Evolutionary conservation across 495 filamentous ascomycete species (phyloP).

Genomic region (Tuber borchii): DNA sequence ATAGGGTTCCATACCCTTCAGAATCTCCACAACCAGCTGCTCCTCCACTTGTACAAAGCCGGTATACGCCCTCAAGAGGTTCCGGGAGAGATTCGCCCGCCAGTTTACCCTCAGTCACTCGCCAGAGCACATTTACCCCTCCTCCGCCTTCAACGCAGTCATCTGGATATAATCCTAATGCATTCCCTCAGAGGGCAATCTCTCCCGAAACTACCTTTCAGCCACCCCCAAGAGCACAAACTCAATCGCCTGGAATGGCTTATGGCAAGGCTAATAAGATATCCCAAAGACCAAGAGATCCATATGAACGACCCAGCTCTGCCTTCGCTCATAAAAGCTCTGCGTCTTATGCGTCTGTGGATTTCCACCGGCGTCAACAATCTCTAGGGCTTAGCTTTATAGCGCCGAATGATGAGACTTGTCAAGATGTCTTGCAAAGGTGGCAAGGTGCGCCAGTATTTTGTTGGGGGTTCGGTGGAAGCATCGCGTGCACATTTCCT

Average conservation of each 20-base stretch:
- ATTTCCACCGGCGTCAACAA: slow-evolving; percentile 43
- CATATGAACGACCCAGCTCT: slow-evolving; percentile 44
- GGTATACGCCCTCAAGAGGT: slow-evolving; percentile 31
- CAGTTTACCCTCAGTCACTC: slow-evolving; percentile 17
- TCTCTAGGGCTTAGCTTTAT: slow-evolving; percentile 45
- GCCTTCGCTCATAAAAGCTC: slow-evolving; percentile 39
- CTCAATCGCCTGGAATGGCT: slow-evolving; percentile 66
- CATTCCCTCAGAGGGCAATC: slow-evolving; percentile 44
- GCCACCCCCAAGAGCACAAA: slow-evolving; percentile 67
- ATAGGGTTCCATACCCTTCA: slow-evolving; percentile 41
- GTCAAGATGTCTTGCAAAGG: slow-evolving; percentile 68
- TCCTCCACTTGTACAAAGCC: slow-evolving; percentile 22
- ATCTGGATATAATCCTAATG: slow-evolving; percentile 50
- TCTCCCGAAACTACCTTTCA: slow-evolving; percentile 44
- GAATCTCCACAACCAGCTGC: slow-evolving; percentile 2
- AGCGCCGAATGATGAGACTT: slow-evolving; percentile 69
- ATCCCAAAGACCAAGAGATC: slow-evolving; percentile 36
- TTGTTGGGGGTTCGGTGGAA: slow-evolving; percentile 80
- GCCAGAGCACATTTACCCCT: slow-evolving; percentile 40
- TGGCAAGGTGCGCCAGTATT: slow-evolving; percentile 88
- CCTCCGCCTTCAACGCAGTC: slow-evolving; percentile 50
- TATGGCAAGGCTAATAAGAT: slow-evolving; percentile 33
- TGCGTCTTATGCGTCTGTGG: slow-evolving; percentile 33
- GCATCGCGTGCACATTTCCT: slow-evolving; percentile 76
- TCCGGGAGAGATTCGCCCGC: slow-evolving; percentile 28